Conservation (phyloP, 306 rosid species). For the Dryas octopetala region DNA sequence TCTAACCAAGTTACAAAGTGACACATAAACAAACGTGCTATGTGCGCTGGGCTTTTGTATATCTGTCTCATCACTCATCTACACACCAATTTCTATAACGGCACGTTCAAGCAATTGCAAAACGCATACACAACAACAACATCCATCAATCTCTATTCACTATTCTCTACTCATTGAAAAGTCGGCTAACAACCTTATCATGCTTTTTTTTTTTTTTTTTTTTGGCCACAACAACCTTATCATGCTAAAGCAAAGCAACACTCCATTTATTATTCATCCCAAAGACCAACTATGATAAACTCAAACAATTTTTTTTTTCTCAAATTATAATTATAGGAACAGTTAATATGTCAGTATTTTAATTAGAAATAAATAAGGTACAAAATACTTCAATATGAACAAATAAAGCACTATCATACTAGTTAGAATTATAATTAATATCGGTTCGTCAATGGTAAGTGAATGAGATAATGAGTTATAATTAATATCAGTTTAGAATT, state of each 20-base stretch:
- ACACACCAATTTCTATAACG: conserved; percentile 37
- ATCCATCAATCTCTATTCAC: conserved; percentile 8
- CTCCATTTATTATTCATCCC: conserved; percentile 14
- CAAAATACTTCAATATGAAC: not conserved
- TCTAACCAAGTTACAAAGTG: not conserved
- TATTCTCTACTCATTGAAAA: conserved; percentile 26
- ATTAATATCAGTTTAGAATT: no score
- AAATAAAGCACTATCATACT: not conserved
- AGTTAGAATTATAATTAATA: no score
- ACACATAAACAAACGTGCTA: conserved; percentile 16
- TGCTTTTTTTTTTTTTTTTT: no score
- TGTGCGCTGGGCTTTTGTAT: not conserved
- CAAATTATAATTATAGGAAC: no score
- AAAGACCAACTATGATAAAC: not conserved
- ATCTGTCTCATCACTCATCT: conserved; percentile 16
- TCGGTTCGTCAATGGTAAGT: no score
- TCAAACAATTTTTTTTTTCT: no score
- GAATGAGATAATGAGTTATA: no score
- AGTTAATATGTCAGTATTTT: no score
- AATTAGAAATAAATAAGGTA: no score
- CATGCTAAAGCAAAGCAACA: conserved; percentile 23
- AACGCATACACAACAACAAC: not conserved
- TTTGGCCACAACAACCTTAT: conserved; percentile 24
- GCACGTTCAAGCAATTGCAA: conserved; percentile 60
- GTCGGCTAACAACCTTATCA: conserved; percentile 26